Conservation (phyloP, 805 yeast genomes). For the Zygoascus flipseniorum region DNA sequence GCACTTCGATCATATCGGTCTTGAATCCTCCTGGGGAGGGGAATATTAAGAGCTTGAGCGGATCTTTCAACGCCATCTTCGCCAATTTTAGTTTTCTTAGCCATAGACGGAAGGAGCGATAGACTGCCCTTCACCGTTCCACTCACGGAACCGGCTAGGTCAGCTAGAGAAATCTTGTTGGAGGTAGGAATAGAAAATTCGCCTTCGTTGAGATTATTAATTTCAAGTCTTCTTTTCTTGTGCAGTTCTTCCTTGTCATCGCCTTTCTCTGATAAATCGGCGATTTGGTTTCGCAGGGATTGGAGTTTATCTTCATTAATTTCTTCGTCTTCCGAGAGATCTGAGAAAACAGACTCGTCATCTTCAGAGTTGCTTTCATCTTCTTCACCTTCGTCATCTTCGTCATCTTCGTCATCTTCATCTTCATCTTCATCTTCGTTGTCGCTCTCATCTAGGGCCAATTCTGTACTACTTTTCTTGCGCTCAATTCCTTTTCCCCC, state of each 20-base stretch:
- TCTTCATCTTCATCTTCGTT: constrained; percentile 4
- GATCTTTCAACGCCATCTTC: constrained; percentile 24
- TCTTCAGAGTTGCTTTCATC: constrained; percentile 9
- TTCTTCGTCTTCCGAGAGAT: constrained; percentile 39
- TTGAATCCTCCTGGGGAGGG: constrained; percentile 80
- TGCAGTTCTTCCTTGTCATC: neutral
- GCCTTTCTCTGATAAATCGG: constrained; percentile 18
- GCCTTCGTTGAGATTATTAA: constrained; percentile 52
- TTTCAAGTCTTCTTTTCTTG: constrained; percentile 38
- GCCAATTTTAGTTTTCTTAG: constrained; percentile 27
- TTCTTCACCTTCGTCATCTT: constrained; percentile 15
- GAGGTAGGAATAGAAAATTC: constrained; percentile 63
- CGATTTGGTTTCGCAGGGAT: constrained; percentile 30
- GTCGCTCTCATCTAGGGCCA: constrained; percentile 12
- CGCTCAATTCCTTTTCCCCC: neutral
- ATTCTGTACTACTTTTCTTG: constrained; percentile 10
- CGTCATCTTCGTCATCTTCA: constrained; percentile 13
- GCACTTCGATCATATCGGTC: constrained; percentile 78
- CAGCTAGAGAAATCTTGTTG: constrained; percentile 59
- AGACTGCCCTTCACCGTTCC: constrained; percentile 32
- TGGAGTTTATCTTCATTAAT: constrained; percentile 41
- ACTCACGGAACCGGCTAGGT: constrained; percentile 56
- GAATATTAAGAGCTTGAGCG: constrained; percentile 53
- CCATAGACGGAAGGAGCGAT: constrained; percentile 32
- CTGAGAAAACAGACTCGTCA: constrained; percentile 5